Base-by-base conservation (phyloP, 2,329 filamentous ascomycete genomes). In the Colletotrichum higginsianum region DNA sequence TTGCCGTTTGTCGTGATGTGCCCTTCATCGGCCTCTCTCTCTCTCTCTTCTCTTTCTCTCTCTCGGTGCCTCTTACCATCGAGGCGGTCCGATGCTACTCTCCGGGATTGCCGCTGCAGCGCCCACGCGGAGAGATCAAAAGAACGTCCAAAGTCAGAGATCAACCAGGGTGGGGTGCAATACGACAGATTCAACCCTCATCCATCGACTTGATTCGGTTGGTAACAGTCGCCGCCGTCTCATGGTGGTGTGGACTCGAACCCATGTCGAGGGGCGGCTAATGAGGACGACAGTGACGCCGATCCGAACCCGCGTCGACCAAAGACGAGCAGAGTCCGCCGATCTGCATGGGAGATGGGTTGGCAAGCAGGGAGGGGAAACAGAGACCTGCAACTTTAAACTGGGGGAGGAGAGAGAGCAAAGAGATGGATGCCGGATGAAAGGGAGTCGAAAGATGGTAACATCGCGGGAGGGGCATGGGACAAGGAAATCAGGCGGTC, bases 331-430 rank as follows among this genome's bases (percentile, higher is more conserved):
- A 67, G 38, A 62, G 65, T 56, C 40, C 61, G 67, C 52, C 67
- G 67, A 70, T 70, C 61, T 18, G 61, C 55, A 44, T 57, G 44
- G 40, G 44, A 68, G 56, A 58, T n/a, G 53, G 61, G 38, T 50
- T 46, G 53, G 35, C 21, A 16, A 40, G 35, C 61, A 60, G 62
- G 67, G 67, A 62, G 4, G 26, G 40, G 55, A 66, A 42, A 65
- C 55, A 60, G 47, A 55, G 53, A 21, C 53, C 47, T 47, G 40
- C 67, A 66, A 70, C 67, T 70, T 47, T 66, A 66, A 66, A 66
- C 47, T 44, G 47, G 55, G 40, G 26, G 18, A 7, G 1, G 30
- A 8, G 30, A 9, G 30, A 30, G 30, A 30, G 30, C 30, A 40
- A 42, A 13, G 30, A 13, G 38, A n/a, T 16, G 61, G 30, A 13